These are phyloP conservation scores for Globisporangium nagaii DNA, from an alignment of 352 stramenopile genomes.

Conservation along the genomic window DNA sequence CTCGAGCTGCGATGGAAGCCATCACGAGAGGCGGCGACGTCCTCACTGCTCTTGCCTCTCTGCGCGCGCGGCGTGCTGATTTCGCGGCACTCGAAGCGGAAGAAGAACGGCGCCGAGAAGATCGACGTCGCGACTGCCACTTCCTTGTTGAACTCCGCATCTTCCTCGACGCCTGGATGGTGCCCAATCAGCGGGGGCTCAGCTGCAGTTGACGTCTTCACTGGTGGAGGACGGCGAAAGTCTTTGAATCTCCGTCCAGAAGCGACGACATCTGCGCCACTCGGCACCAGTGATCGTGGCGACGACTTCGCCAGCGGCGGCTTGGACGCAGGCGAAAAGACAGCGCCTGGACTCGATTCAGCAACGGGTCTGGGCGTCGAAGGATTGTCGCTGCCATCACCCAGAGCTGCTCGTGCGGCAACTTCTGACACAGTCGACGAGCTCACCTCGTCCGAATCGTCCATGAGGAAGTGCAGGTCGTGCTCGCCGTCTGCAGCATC, in stretches of 20 bases:
- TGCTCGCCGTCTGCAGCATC: conserved; percentile 49
- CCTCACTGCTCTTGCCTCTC: background rate
- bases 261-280: background rate
- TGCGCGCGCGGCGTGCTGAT: conserved; percentile 23
- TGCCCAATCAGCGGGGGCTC: conserved; percentile 23
- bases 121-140: conserved; percentile 75
- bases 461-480: conserved; percentile 61
- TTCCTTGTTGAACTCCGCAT: conserved; percentile 82
- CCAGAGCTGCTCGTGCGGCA: background rate
- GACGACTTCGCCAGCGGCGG: conserved; percentile 11
- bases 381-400: background rate
- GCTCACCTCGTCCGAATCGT: conserved; percentile 45
- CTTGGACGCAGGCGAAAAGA: conserved; percentile 11
- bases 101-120: conserved; percentile 83
- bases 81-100: conserved; percentile 76
- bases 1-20: conserved; percentile 32
- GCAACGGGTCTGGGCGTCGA: background rate
- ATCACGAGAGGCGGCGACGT: background rate
- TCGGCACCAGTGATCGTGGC: background rate
- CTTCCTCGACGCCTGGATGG: conserved; percentile 47
- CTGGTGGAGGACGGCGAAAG: conserved; percentile 15
- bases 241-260: conserved; percentile 9
- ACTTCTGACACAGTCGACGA: conserved; percentile 17
- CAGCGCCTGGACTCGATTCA: background rate
- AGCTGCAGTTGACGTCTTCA: conserved; percentile 18